Percentiles rank a stretch among this genome's conserved stretches.
These are phyloP conservation scores for Malassezia caprae DNA, from an alignment of 1,284 basidiomycete species.

Conservation along the genomic window DNA sequence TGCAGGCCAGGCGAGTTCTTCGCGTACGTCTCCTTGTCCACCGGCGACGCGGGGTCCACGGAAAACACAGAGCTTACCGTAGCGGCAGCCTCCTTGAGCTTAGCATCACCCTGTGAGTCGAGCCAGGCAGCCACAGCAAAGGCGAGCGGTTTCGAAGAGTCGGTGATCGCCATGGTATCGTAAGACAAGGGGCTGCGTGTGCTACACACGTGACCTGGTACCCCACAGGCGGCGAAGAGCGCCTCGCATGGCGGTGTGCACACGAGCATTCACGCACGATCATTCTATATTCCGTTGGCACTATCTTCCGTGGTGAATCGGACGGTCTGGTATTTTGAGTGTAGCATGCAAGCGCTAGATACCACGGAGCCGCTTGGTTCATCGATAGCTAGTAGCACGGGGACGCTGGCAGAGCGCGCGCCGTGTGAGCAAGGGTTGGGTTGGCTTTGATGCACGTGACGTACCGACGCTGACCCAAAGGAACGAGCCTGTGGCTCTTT, in stretches of 20 bases:
- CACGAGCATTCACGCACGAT: neutral
- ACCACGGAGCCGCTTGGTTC: too few relatives aligned
- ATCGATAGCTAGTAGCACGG: too few relatives aligned
- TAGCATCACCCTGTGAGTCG: constrained; percentile 23
- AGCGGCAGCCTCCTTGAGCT: constrained; percentile 28
- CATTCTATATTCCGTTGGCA: too few relatives aligned
- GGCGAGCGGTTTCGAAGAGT: constrained; percentile 22
- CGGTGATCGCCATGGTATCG: constrained; percentile 1
- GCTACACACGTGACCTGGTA: neutral
- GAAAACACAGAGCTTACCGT: constrained; percentile 27
- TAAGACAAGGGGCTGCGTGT: neutral
- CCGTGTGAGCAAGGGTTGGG: too few relatives aligned
- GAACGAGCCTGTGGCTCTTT: neutral
- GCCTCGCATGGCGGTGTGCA: neutral
- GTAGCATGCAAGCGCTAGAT: too few relatives aligned
- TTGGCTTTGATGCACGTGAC: neutral
- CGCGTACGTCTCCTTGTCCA: constrained; percentile 30
- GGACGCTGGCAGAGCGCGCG: too few relatives aligned
- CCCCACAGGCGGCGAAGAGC: neutral
- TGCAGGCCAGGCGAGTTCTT: constrained; percentile 36
- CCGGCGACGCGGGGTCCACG: constrained; percentile 24
- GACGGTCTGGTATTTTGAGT: too few relatives aligned
- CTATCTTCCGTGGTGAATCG: too few relatives aligned
- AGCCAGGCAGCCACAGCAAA: constrained; percentile 41
- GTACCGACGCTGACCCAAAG: neutral